phyloP scores from a whole-genome alignment of 768 basidiomycete genomes.

The Saitozyma podzolica region DNA sequence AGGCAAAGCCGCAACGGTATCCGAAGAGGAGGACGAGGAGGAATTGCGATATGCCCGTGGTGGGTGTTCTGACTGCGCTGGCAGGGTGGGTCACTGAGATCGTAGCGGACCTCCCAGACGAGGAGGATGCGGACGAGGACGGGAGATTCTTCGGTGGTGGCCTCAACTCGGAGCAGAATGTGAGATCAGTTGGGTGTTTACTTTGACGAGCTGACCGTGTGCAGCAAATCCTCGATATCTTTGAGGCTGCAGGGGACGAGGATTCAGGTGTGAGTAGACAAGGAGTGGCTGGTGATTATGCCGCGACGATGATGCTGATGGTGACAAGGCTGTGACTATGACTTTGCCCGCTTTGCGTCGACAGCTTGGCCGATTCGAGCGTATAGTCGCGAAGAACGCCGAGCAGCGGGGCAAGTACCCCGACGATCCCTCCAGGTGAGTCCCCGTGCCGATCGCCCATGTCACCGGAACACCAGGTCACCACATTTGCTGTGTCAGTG shows the following conservation, averaged over 20 bases:
- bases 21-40: slow-evolving; percentile 60
- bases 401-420: slow-evolving; percentile 95
- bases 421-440: slow-evolving; percentile 84
- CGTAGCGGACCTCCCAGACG: slow-evolving; percentile 61
- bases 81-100: slow-evolving; percentile 59
- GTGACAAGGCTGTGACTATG: slow-evolving; percentile 58
- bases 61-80: slow-evolving; percentile 5
- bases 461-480: background rate
- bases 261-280: slow-evolving; percentile 63
- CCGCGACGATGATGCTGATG: too few relatives aligned
- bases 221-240: slow-evolving; percentile 81
- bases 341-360: slow-evolving; percentile 70
- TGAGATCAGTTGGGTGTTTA: slow-evolving; percentile 7
- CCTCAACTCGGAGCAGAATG: slow-evolving; percentile 86
- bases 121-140: slow-evolving; percentile 65
- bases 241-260: slow-evolving; percentile 70
- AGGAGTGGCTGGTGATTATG: too few relatives aligned
- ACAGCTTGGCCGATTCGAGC: slow-evolving; percentile 76
- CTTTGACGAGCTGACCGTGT: slow-evolving; percentile 5
- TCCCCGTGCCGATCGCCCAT: slow-evolving; percentile 4
- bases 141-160: slow-evolving; percentile 94
- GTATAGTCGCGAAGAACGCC: slow-evolving; percentile 89
- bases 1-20: slow-evolving; percentile 50
- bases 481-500: too few relatives aligned
- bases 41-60: slow-evolving; percentile 56